These are phyloP conservation scores for Ephemerocybe angulata DNA, from an alignment of 768 basidiomycete species.

Conservation along the genomic window DNA sequence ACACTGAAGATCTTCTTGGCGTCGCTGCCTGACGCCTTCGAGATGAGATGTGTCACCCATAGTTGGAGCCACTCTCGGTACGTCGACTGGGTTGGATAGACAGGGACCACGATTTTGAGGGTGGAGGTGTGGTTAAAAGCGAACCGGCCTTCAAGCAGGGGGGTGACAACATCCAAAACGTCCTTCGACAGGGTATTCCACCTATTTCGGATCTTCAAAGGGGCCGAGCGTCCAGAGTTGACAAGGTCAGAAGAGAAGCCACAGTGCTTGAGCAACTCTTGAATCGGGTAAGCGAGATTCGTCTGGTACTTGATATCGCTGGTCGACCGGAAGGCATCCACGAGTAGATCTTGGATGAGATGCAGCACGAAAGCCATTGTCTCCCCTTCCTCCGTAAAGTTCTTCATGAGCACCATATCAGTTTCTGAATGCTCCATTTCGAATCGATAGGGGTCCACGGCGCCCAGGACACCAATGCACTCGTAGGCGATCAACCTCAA, in stretches of 20 bases:
- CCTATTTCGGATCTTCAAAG: slow-evolving; percentile 63
- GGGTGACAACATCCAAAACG: slow-evolving; percentile 81
- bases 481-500: slow-evolving; percentile 76
- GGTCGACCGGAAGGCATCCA: slow-evolving; percentile 87
- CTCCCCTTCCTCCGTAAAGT: slow-evolving; percentile 79
- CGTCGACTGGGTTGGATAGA: slow-evolving; percentile 72
- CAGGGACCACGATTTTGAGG: slow-evolving; percentile 54
- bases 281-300: slow-evolving; percentile 85
- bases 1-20: slow-evolving; percentile 73
- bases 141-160: slow-evolving; percentile 72
- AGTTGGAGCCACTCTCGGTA: slow-evolving; percentile 96
- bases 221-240: slow-evolving; percentile 45
- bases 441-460: slow-evolving; percentile 91
- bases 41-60: slow-evolving; percentile 83
- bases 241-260: slow-evolving; percentile 79
- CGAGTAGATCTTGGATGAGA: slow-evolving; percentile 80
- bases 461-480: slow-evolving; percentile 88
- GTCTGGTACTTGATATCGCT: slow-evolving; percentile 92
- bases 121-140: slow-evolving; percentile 43
- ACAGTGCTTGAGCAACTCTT: slow-evolving; percentile 85
- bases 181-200: slow-evolving; percentile 83
- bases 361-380: slow-evolving; percentile 77
- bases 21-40: slow-evolving; percentile 49
- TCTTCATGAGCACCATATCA: slow-evolving; percentile 69
- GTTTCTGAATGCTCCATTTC: slow-evolving; percentile 57